A percentile compares a stretch with the other conserved stretches of the same genome.
These are phyloP conservation scores for Geotrichum europaeum DNA, from an alignment of 1,139 yeast species.

Conservation along the genomic window DNA sequence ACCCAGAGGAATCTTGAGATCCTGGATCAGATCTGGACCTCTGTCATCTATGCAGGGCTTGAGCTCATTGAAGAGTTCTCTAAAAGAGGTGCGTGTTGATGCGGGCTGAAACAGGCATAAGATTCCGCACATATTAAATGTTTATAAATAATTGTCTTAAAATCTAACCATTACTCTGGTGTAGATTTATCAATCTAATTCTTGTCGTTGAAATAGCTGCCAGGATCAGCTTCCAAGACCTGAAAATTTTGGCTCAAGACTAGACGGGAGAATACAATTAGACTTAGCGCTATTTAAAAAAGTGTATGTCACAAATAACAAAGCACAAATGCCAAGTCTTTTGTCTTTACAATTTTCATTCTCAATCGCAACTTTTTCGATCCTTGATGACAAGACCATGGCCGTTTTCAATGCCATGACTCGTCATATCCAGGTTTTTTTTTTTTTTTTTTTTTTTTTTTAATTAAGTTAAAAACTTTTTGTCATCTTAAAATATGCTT, in stretches of 20 bases:
- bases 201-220: not conserved
- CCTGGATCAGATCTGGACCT: constrained; percentile 19
- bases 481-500: too few relatives aligned
- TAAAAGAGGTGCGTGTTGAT: not conserved
- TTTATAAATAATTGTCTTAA: not conserved
- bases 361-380: not conserved
- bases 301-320: not conserved
- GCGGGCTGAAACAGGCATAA: not conserved
- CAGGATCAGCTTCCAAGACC: not conserved
- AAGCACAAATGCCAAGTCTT: not conserved
- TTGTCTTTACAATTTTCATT: too few relatives aligned
- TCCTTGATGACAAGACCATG: not conserved
- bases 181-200: not conserved
- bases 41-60: not conserved
- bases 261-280: not conserved
- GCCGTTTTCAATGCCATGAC: not conserved
- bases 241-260: not conserved
- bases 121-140: not conserved
- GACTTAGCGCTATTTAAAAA: not conserved
- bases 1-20: constrained; percentile 11
- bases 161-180: not conserved
- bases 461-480: too few relatives aligned
- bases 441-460: too few relatives aligned
- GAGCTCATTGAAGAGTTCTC: not conserved
- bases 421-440: too few relatives aligned